Evolutionary conservation across 2,329 filamentous ascomycete species (phyloP).

Genomic region (Thielaviopsis populi): DNA sequence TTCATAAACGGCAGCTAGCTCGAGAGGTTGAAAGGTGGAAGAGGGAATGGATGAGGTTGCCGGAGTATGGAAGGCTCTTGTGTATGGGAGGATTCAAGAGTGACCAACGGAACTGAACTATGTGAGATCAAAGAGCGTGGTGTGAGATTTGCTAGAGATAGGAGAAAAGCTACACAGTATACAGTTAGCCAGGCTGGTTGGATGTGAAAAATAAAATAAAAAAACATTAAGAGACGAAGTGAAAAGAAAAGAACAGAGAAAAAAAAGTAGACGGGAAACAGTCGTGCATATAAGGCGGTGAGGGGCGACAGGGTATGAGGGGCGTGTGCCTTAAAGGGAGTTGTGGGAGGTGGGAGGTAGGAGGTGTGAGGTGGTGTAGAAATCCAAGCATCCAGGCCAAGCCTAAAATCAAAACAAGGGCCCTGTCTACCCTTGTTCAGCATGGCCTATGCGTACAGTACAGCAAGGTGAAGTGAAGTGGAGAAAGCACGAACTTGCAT

Average conservation of each 20-base stretch:
- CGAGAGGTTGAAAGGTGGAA: not conserved
- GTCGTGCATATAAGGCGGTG: constrained; percentile 5
- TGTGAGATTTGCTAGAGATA: not conserved
- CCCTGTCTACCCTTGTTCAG: not conserved
- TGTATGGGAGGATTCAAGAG: not conserved
- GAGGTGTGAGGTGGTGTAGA: not conserved
- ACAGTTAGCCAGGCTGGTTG: not conserved
- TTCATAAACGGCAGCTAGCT: constrained; percentile 44
- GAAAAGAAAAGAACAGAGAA: not conserved
- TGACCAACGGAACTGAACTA: not conserved
- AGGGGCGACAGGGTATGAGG: constrained; percentile 1
- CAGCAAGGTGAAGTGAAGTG: not conserved
- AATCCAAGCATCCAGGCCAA: not conserved
- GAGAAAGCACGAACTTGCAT: not conserved
- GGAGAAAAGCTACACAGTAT: not conserved
- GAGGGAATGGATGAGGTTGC: not conserved
- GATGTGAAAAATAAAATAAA: not conserved
- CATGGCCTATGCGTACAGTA: not conserved
- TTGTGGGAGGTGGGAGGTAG: not conserved
- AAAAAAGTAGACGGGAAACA: not conserved
- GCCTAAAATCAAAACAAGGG: constrained; percentile 1
- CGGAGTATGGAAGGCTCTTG: not conserved
- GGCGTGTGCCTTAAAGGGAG: not conserved
- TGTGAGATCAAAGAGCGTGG: not conserved
- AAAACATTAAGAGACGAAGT: not conserved